Evolutionary conservation across 345 rosid genomes (phyloP).

Genomic region (Arabis hirsuta): DNA sequence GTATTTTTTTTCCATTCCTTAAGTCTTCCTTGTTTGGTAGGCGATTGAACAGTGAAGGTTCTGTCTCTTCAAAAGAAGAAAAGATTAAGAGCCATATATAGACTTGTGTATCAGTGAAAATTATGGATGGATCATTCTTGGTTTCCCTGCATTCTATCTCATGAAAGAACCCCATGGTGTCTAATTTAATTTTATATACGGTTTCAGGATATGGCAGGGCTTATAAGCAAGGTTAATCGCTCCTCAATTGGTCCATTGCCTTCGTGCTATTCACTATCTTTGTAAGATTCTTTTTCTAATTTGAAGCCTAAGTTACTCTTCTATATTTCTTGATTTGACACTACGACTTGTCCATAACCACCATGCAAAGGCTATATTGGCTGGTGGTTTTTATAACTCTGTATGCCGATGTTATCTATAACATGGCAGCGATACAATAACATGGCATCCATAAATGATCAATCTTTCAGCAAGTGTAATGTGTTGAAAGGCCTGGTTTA

Average conservation of each 20-base stretch:
- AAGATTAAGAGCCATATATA: conserved; percentile 16
- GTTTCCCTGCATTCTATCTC: not conserved
- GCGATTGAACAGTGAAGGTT: conserved; percentile 6
- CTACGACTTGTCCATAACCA: not conserved
- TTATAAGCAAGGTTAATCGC: conserved; percentile 97
- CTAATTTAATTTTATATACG: conserved; percentile 36
- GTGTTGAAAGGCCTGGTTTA: conserved; percentile 12
- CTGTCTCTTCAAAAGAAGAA: conserved; percentile 5
- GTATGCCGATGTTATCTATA: not conserved
- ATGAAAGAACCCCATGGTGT: not conserved
- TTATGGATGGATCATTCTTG: conserved; percentile 6
- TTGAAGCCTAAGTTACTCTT: conserved; percentile 15
- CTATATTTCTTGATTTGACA: conserved; percentile 18
- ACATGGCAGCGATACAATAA: not conserved
- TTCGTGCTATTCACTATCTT: conserved; percentile 86
- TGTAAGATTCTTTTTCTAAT: conserved; percentile 59
- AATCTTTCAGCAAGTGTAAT: not conserved
- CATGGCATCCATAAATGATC: not conserved
- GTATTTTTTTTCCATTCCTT: conserved; percentile 15
- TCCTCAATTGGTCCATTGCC: conserved; percentile 97
- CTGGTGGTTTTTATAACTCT: not conserved
- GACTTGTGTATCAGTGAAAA: conserved; percentile 9
- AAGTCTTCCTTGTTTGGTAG: conserved; percentile 27
- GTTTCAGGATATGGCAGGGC: conserved; percentile 97
- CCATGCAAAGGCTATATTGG: conserved; percentile 3